Evolutionary conservation across 2,329 filamentous ascomycete genomes (phyloP), one percentile per base, ranked within the genome.

Genomic region (Ophiostoma novo-ulmi): DNA sequence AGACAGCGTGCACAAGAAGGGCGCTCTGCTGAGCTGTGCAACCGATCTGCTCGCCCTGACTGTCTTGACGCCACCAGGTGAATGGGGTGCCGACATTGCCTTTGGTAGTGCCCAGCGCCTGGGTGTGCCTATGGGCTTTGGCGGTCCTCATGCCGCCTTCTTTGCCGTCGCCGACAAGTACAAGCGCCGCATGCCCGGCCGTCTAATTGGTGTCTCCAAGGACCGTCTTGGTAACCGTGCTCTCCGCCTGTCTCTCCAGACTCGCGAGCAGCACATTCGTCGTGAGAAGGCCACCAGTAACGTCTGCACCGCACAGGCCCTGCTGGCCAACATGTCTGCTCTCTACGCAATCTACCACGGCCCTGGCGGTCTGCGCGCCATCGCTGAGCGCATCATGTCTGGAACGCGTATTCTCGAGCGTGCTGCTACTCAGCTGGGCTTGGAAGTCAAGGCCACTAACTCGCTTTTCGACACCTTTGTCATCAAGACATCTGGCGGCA

Each of bases 241-340:
- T 5, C 89, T 96, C 74, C 87, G 94, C 76, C 82, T 97, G 77
- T 91, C 94, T 22, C 82, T 97, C 69, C 94, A 98, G 81, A 97
- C 94, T 11, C 86, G 94, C 76, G 94, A 98, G 81, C 94, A 98
- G 82, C 94, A 98, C 79, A 97, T 98, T 78, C 88, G 94, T 74
- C 88, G 94, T 77, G 94, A 98, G 79, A 97, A 97, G 85, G 94
- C 94, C 1, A 98, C 94, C 1, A 97, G 93, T 83, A 98, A 98
- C 78, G 94, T 97, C 72, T 98, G 94, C 82, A 98, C 94, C 1
- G 94, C 94, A 1, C 94, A 98, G 81, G 94, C 94, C 10, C 83
- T 98, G 36, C 84, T 97, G 69, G 94, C 94, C 52, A 98, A 98
- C 80, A 97, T 97, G 92, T 94, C 89, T 75, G 93, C 94, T 70